Evolutionary conservation across 176 grass and related monocot species (phyloP).

Genomic region (Lolium multiflorum): DNA sequence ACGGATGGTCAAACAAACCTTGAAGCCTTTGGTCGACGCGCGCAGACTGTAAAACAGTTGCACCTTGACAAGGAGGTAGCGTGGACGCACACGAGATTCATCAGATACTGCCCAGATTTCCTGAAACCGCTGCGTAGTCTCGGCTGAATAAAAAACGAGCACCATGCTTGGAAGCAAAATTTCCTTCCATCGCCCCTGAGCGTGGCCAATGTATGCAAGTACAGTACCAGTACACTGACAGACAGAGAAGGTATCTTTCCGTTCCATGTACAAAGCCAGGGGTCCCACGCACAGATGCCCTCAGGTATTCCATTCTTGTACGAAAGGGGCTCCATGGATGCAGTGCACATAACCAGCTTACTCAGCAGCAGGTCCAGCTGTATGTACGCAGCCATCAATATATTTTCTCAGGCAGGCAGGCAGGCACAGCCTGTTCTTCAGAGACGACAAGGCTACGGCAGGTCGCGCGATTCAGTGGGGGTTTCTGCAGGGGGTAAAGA

Average conservation of each 20-base stretch:
- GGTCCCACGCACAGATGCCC: too few species aligned
- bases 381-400: constrained; percentile 21
- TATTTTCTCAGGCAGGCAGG: not conserved
- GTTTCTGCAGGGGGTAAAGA: constrained; percentile 1
- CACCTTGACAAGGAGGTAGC: not conserved
- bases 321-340: constrained; percentile 18
- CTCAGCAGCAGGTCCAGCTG: not conserved
- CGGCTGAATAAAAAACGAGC: not conserved
- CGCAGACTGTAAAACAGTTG: not conserved
- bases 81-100: not conserved
- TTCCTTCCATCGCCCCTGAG: too few species aligned
- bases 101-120: not conserved
- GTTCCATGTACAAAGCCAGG: too few species aligned
- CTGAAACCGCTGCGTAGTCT: not conserved
- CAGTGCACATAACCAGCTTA: constrained; percentile 35
- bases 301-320: constrained; percentile 43
- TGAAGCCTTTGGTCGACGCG: not conserved
- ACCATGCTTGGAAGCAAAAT: not conserved
- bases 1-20: not conserved
- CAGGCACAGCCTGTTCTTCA: constrained; percentile 20
- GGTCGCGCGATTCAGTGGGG: not conserved
- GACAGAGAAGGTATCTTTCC: too few species aligned
- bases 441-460: constrained; percentile 13
- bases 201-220: too few species aligned
- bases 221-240: too few species aligned